A percentile compares a stretch with the other conserved stretches of the same genome.
Conservation (phyloP, 2,329 filamentous ascomycete genomes). For the Nemania sp. region DNA sequence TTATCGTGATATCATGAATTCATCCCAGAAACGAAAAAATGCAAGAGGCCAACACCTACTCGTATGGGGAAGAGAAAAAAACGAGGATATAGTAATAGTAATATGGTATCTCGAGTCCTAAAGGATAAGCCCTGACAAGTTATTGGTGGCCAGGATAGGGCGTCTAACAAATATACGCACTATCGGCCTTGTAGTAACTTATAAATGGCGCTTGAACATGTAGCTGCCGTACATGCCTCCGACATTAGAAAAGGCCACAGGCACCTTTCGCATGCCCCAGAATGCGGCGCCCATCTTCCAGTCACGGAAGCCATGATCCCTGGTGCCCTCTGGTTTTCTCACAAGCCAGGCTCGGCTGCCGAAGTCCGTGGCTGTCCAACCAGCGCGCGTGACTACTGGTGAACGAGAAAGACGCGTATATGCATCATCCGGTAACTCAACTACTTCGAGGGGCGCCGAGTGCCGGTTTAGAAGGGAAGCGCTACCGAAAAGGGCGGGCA, state of each 20-base stretch:
- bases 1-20: constrained; percentile 33
- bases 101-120: background rate
- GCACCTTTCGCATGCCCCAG: constrained; percentile 91
- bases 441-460: constrained; percentile 77
- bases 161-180: background rate
- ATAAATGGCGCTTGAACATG: constrained; percentile 72
- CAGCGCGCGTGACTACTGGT: constrained; percentile 68
- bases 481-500: constrained; percentile 64
- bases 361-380: constrained; percentile 79
- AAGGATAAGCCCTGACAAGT: background rate
- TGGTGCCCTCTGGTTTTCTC: constrained; percentile 41
- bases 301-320: constrained; percentile 69
- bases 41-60: constrained; percentile 10
- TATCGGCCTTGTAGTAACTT: constrained; percentile 40
- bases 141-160: too few species aligned
- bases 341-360: constrained; percentile 76
- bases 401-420: constrained; percentile 74
- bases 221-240: constrained; percentile 90
- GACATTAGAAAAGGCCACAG: constrained; percentile 90
- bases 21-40: background rate
- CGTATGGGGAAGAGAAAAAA: background rate
- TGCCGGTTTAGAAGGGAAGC: constrained; percentile 68
- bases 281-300: constrained; percentile 90
- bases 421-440: constrained; percentile 79
- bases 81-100: background rate